Conservation (phyloP, 441 rosid species). For the Geranium incanum region DNA sequence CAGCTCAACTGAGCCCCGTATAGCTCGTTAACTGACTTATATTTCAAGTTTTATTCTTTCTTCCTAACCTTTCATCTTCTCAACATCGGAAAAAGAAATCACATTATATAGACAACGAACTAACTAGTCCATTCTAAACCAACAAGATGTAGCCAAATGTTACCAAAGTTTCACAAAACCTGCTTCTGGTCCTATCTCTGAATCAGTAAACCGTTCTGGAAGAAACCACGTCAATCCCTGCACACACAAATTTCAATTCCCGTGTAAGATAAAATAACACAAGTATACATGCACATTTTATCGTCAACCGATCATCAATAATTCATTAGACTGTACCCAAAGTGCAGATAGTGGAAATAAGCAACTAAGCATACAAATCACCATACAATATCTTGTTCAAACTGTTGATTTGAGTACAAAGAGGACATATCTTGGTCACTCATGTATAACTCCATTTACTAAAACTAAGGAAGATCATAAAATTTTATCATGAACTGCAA, state of each 20-base stretch:
- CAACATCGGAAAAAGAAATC: slow-evolving; percentile 9
- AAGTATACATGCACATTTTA: slow-evolving; percentile 9
- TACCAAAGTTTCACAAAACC: slow-evolving; percentile 97
- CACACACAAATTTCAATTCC: slow-evolving; percentile 13
- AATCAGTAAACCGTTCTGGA: slow-evolving; percentile 79
- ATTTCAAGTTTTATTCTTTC: not conserved
- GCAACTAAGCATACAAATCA: not conserved
- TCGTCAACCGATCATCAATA: slow-evolving; percentile 11
- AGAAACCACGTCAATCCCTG: slow-evolving; percentile 98
- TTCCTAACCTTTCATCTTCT: not conserved
- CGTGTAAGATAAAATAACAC: slow-evolving; percentile 18
- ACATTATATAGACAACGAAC: slow-evolving; percentile 9
- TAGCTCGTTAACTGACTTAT: not conserved
- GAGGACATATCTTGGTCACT: not conserved
- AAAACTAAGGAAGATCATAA: not conserved
- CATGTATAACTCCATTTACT: not conserved
- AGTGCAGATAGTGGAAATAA: not conserved
- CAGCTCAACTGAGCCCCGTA: not conserved
- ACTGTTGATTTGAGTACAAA: not conserved
- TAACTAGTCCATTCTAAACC: slow-evolving; percentile 20
- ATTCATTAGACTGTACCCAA: not conserved
- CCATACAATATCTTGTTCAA: not conserved
- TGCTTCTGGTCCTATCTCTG: slow-evolving; percentile 99
- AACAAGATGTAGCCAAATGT: slow-evolving; percentile 50
- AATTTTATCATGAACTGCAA: not conserved